Percentiles rank a stretch among this genome's conserved stretches.
Conservation (phyloP, 2,329 filamentous ascomycete species). For the Fusarium sp. region DNA sequence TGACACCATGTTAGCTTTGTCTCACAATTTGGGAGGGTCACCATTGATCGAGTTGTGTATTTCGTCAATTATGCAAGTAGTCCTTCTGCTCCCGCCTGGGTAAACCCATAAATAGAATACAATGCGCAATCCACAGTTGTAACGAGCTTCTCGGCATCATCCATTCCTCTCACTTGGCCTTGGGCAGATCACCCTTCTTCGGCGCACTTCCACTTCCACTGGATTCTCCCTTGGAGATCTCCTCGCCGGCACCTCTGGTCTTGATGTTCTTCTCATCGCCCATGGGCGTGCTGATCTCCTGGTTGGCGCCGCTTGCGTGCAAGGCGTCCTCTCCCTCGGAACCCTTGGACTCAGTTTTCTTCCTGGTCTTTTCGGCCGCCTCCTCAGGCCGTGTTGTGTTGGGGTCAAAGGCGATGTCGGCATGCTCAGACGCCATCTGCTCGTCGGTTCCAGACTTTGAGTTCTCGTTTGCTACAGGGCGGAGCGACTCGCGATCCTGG, state of each 20-base stretch:
- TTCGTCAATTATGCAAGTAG: not conserved
- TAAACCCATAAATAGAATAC: not conserved
- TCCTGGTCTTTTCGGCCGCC: constrained; percentile 64
- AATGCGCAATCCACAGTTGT: not conserved
- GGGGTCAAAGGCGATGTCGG: constrained; percentile 76
- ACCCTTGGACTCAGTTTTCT: constrained; percentile 53
- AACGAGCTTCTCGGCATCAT: not conserved
- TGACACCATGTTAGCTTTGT: not conserved
- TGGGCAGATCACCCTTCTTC: constrained; percentile 48
- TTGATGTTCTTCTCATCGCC: constrained; percentile 53
- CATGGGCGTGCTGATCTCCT: constrained; percentile 56
- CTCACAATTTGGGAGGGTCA: not conserved
- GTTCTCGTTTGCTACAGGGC: constrained; percentile 74
- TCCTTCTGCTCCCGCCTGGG: not conserved
- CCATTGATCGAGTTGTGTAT: not conserved
- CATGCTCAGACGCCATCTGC: constrained; percentile 64
- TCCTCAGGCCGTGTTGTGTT: constrained; percentile 74
- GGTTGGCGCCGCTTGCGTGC: constrained; percentile 60
- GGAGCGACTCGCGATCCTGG: constrained; percentile 71
- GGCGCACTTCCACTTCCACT: constrained; percentile 50
- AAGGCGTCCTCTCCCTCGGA: constrained; percentile 51
- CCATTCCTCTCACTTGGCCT: constrained; percentile 18
- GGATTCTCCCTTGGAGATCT: constrained; percentile 52
- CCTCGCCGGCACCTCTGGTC: constrained; percentile 50
- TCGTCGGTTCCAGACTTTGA: constrained; percentile 75